Evolutionary conservation across 495 filamentous ascomycete species (phyloP).

Genomic region (Daldinia childiae): DNA sequence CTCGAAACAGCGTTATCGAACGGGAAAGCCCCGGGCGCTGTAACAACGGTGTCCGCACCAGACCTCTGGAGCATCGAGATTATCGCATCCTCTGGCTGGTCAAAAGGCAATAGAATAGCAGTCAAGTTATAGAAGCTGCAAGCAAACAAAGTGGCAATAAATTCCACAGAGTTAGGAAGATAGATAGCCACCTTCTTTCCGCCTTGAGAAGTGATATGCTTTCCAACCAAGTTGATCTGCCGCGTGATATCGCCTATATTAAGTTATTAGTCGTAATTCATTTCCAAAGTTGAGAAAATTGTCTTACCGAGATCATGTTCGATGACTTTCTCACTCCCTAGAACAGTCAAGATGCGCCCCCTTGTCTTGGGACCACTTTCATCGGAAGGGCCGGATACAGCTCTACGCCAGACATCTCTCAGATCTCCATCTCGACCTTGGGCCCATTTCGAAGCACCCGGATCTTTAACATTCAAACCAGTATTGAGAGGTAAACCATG

Average conservation of each 20-base stretch:
- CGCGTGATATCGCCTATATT: conserved; percentile 71
- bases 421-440: conserved; percentile 87
- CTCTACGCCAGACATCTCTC: conserved; percentile 89
- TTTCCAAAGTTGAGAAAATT: conserved; percentile 3
- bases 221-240: conserved; percentile 88
- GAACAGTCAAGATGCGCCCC: conserved; percentile 81
- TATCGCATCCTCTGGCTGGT: conserved; percentile 70
- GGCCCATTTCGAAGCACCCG: conserved; percentile 82
- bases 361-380: conserved; percentile 66
- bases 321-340: conserved; percentile 75
- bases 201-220: conserved; percentile 71
- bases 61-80: conserved; percentile 74
- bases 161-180: conserved; percentile 91
- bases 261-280: conserved; percentile 19
- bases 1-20: conserved; percentile 73
- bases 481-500: conserved; percentile 82
- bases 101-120: conserved; percentile 84
- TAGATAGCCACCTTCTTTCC: conserved; percentile 88
- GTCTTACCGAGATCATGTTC: conserved; percentile 70
- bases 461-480: conserved; percentile 86
- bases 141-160: conserved; percentile 70
- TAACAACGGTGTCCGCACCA: conserved; percentile 81
- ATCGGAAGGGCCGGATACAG: conserved; percentile 69
- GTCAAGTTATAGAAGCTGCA: conserved; percentile 83
- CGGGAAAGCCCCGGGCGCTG: conserved; percentile 86